A percentile compares a stretch with the other conserved stretches of the same genome.
These are phyloP conservation scores for Cerioporus squamosus DNA, from an alignment of 1,284 basidiomycete genomes.

Conservation along the genomic window DNA sequence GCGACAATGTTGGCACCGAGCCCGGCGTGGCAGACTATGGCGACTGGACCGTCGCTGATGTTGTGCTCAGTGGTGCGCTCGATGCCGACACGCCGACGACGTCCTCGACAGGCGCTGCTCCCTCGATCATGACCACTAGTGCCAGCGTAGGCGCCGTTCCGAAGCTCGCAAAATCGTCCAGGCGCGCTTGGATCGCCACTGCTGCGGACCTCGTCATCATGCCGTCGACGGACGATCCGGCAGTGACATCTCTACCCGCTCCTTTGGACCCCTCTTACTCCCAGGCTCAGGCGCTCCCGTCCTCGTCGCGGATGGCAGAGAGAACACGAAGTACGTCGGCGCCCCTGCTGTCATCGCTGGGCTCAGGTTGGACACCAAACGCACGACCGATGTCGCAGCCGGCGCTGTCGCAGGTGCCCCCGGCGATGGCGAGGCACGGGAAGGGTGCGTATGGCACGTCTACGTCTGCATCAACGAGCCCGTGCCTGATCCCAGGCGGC, in stretches of 20 bases:
- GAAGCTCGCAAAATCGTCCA: neutral
- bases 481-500: neutral
- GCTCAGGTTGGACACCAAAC: neutral
- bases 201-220: slow-evolving; percentile 28
- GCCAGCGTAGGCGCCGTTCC: slow-evolving; percentile 1
- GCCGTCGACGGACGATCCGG: slow-evolving; percentile 12
- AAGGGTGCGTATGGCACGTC: neutral
- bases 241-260: neutral
- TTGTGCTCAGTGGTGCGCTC: slow-evolving; percentile 41
- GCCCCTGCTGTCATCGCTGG: slow-evolving; percentile 3
- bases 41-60: slow-evolving; percentile 41
- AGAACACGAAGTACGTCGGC: slow-evolving; percentile 7
- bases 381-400: slow-evolving; percentile 4
- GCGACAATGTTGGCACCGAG: slow-evolving; percentile 29
- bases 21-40: slow-evolving; percentile 19
- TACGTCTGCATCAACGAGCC: neutral
- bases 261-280: neutral
- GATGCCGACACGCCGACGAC: slow-evolving; percentile 23
- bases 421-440: neutral
- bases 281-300: neutral
- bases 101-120: neutral
- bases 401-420: neutral
- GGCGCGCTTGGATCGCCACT: slow-evolving; percentile 25
- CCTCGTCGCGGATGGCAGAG: neutral
- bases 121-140: neutral